Conservation (phyloP, 108 stramenopile species). For the Cyclotella cryptica region DNA sequence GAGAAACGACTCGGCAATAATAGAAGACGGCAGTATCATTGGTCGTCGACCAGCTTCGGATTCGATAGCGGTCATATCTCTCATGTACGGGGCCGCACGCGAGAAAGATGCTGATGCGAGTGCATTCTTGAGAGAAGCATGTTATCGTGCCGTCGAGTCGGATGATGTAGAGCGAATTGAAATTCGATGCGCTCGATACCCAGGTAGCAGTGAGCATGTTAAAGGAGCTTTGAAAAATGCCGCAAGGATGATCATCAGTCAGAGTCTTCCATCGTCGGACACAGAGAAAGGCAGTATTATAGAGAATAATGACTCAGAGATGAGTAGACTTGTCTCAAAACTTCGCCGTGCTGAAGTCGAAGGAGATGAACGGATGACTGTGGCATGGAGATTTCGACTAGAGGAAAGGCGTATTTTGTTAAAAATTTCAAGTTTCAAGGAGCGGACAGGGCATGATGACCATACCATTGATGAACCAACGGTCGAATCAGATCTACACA, state of each 20-base stretch:
- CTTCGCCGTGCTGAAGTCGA: slow-evolving; percentile 23
- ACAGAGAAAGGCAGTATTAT: background rate
- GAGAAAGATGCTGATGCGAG: background rate
- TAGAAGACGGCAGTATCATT: slow-evolving; percentile 40
- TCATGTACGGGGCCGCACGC: slow-evolving; percentile 8
- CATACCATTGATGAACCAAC: background rate
- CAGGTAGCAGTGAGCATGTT: slow-evolving; percentile 32
- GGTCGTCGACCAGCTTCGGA: slow-evolving; percentile 53
- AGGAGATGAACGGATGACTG: slow-evolving; percentile 12
- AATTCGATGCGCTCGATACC: slow-evolving; percentile 52
- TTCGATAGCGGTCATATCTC: slow-evolving; percentile 34
- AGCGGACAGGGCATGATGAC: background rate
- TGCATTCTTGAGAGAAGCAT: slow-evolving; percentile 18
- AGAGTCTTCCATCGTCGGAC: background rate
- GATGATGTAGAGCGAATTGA: slow-evolving; percentile 35
- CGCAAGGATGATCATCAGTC: slow-evolving; percentile 8
- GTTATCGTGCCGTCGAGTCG: slow-evolving; percentile 41
- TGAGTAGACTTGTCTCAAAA: slow-evolving; percentile 5
- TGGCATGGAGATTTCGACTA: slow-evolving; percentile 60
- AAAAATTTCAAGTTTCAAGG: slow-evolving; percentile 15
- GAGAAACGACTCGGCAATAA: slow-evolving; percentile 26
- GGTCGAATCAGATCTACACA: slow-evolving; percentile 26
- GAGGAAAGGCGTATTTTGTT: slow-evolving; percentile 55
- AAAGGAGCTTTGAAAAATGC: slow-evolving; percentile 26
- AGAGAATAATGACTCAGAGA: slow-evolving; percentile 11